These are phyloP conservation scores for Trichoderma harzianum DNA, from an alignment of 2,329 filamentous ascomycete species.

Conservation along the genomic window DNA sequence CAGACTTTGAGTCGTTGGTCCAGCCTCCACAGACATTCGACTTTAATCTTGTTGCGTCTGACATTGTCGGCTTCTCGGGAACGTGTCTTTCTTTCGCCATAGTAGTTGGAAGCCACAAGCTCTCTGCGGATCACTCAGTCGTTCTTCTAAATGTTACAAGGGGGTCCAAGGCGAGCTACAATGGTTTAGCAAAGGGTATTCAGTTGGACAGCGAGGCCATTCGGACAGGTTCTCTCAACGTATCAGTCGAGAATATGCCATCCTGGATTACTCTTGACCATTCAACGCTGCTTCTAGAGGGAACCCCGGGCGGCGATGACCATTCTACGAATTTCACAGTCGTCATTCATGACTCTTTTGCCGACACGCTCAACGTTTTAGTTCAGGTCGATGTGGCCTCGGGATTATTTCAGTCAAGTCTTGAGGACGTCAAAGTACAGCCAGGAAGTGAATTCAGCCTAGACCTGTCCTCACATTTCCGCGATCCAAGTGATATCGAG, in stretches of 20 bases:
- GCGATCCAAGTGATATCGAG: constrained; percentile 37
- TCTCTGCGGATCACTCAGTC: constrained; percentile 59
- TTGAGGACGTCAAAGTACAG: constrained; percentile 39
- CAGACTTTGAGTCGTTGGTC: constrained; percentile 58
- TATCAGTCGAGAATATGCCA: constrained; percentile 53
- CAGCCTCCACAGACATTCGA: constrained; percentile 69
- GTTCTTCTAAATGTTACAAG: constrained; percentile 56
- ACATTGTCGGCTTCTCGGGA: constrained; percentile 73
- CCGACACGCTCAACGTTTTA: constrained; percentile 56
- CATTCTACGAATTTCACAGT: constrained; percentile 62
- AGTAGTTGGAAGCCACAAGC: constrained; percentile 65
- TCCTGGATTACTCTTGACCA: constrained; percentile 67
- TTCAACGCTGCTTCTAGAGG: constrained; percentile 58
- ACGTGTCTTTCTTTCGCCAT: constrained; percentile 65
- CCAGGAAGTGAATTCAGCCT: constrained; percentile 42
- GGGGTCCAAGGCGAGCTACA: constrained; percentile 51
- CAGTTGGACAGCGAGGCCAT: constrained; percentile 56
- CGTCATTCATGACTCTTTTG: constrained; percentile 55
- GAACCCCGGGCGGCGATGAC: constrained; percentile 59
- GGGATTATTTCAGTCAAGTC: constrained; percentile 39
- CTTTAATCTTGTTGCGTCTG: constrained; percentile 72
- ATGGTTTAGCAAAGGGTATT: constrained; percentile 48
- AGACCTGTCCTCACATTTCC: constrained; percentile 42
- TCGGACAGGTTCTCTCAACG: constrained; percentile 48
- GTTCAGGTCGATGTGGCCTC: constrained; percentile 40